Conservation (phyloP, 306 rosid species). For the Potentilla sterilis region DNA sequence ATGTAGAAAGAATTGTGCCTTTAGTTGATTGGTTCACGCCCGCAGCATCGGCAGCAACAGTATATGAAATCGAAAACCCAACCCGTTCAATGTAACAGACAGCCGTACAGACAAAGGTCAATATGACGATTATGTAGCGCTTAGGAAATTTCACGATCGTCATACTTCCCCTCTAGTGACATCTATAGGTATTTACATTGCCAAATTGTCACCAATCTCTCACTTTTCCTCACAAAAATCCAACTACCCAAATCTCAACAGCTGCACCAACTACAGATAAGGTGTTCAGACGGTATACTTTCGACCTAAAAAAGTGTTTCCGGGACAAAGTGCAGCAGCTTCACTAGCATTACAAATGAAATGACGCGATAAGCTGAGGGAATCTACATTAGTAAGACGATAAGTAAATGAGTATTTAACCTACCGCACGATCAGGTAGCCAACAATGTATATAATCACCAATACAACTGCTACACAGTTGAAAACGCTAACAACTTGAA, state of each 20-base stretch:
- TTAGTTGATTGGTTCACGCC: slow-evolving; percentile 75
- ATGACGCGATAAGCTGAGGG: background rate
- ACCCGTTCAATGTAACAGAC: slow-evolving; percentile 94
- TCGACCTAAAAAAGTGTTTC: background rate
- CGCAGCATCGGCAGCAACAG: slow-evolving; percentile 81
- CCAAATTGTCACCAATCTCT: background rate
- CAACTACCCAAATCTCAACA: background rate
- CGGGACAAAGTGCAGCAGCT: background rate
- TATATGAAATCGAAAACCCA: slow-evolving; percentile 91
- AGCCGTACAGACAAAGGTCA: slow-evolving; percentile 86
- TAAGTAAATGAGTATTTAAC: background rate
- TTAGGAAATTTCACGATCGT: slow-evolving; percentile 44
- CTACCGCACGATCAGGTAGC: background rate
- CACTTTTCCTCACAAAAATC: background rate
- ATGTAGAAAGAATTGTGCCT: slow-evolving; percentile 82
- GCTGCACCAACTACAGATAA: background rate
- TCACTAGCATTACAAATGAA: background rate
- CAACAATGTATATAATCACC: background rate
- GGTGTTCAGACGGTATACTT: background rate
- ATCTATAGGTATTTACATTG: slow-evolving; percentile 12
- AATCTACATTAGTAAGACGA: background rate
- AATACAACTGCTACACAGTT: background rate
- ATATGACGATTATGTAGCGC: slow-evolving; percentile 76
- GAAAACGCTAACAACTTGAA: too few relatives aligned
- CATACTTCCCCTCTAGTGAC: slow-evolving; percentile 32